Base-by-base conservation (phyloP, 805 yeast species). In the Wickerhamomyces alni region DNA sequence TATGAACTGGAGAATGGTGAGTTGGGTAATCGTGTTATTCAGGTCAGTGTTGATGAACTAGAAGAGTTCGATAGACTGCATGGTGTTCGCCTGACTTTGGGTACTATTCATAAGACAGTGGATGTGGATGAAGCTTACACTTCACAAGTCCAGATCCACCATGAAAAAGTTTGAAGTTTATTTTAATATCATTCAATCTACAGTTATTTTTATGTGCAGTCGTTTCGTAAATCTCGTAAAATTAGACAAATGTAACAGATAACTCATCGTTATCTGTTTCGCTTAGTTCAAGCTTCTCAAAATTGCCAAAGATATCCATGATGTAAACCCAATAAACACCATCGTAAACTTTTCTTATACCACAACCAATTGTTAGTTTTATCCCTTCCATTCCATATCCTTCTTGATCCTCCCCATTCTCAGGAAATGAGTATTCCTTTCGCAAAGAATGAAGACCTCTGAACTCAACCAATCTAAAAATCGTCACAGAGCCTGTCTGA, bases 1-100 rank as follows among this genome's bases (percentile, higher is more conserved):
- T 70, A 73, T 3, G 55, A 76, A 41, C 77, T 79, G 21, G 71
- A 62, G 15, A 84, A 78, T 54, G 85, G 85, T 2, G 80, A 76
- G 63, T 75, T 83, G 81, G 77, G 78, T 61, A 75, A 73, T 44
- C 64, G 69, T 51, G 66, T 79, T 49, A 59, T 65, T 53, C 65
- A 65, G 46, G 60, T 71, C 27, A 41, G 41, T 16, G 37, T 48
- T 27, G 48, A 41, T 5, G 50, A 50, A 13, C 18, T 44, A 15
- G 42, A 37, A 24, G 45, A 40, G 17, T 43, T 44, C 45, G 50
- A 46, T 33, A 33, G 33, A 27, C 17, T 10, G 9, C 42, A 46
- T 37, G 40, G 35, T 25, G 38, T 26, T 18, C 36, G 33, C 19
- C 9, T 37, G 17, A 16, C 29, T 5, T 26, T 33, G 11, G 28